phyloP scores from a whole-genome alignment of 2,329 filamentous ascomycete genomes.

The Pseudogymnoascus sp. region DNA sequence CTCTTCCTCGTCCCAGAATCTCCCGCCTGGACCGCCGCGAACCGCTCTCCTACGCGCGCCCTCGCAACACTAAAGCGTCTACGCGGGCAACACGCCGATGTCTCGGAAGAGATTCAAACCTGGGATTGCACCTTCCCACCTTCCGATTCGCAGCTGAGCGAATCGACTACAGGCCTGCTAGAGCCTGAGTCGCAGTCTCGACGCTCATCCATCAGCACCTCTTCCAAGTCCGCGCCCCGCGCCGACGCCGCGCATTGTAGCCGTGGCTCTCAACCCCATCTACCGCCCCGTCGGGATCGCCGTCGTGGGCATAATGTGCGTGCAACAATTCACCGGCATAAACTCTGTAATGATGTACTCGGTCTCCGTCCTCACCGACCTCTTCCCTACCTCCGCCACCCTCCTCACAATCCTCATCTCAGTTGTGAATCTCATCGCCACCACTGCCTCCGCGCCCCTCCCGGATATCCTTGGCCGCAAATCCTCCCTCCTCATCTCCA shows the following conservation, averaged over 20 bases:
- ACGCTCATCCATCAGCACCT: constrained; percentile 23
- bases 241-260: constrained; percentile 51
- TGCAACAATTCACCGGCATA: constrained; percentile 88
- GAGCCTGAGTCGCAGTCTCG: constrained; percentile 18
- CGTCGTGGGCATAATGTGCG: constrained; percentile 83
- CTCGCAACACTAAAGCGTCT: constrained; percentile 66
- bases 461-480: constrained; percentile 87
- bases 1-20: constrained; percentile 79
- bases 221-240: constrained; percentile 15
- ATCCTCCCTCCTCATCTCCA: constrained; percentile 72
- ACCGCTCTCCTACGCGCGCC: constrained; percentile 55
- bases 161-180: constrained; percentile 20
- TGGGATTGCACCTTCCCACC: constrained; percentile 43
- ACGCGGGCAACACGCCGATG: constrained; percentile 60
- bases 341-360: constrained; percentile 99
- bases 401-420: constrained; percentile 85
- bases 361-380: constrained; percentile 74
- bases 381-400: constrained; percentile 75
- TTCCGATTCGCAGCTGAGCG: constrained; percentile 21
- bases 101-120: constrained; percentile 63
- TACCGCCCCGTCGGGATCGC: constrained; percentile 73
- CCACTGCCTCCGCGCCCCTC: constrained; percentile 72
- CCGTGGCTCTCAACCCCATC: constrained; percentile 60
- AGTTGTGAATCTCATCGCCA: constrained; percentile 77
- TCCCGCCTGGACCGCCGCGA: constrained; percentile 73